These are phyloP conservation scores for Ceratonia siliqua DNA, from an alignment of 306 rosid genomes.

Conservation along the genomic window DNA sequence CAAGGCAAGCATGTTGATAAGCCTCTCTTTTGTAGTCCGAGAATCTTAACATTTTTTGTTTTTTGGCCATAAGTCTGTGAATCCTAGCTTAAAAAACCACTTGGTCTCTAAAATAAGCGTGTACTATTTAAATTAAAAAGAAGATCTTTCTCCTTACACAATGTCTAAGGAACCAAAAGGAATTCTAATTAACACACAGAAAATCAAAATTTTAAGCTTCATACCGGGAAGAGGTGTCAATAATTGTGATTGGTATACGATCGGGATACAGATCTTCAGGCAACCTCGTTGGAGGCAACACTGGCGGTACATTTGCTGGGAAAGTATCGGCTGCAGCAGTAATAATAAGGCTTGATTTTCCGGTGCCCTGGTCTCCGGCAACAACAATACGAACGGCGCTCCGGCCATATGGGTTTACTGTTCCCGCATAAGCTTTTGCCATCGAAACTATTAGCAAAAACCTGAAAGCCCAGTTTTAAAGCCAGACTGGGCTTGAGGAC, in stretches of 20 bases:
- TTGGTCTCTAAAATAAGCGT: neutral
- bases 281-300: conserved; percentile 83
- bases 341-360: conserved; percentile 90
- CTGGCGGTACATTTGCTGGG: conserved; percentile 75
- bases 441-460: conserved; percentile 33
- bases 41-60: neutral
- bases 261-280: conserved; percentile 92
- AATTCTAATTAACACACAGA: neutral
- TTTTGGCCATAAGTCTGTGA: neutral
- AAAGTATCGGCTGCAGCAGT: conserved; percentile 84
- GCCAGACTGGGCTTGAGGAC: neutral
- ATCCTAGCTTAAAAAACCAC: neutral
- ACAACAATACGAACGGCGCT: conserved; percentile 86
- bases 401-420: conserved; percentile 51
- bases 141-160: neutral
- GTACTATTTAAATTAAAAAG: neutral
- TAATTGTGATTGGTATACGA: conserved; percentile 81
- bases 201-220: neutral
- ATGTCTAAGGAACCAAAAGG: neutral
- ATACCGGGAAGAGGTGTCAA: conserved; percentile 94
- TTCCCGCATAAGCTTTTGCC: conserved; percentile 65
- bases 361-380: conserved; percentile 85
- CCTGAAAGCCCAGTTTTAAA: neutral
- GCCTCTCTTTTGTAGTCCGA: neutral
- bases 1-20: neutral